phyloP scores from a whole-genome alignment of 148 eudicot genomes.

The Nepenthes gracilis region DNA sequence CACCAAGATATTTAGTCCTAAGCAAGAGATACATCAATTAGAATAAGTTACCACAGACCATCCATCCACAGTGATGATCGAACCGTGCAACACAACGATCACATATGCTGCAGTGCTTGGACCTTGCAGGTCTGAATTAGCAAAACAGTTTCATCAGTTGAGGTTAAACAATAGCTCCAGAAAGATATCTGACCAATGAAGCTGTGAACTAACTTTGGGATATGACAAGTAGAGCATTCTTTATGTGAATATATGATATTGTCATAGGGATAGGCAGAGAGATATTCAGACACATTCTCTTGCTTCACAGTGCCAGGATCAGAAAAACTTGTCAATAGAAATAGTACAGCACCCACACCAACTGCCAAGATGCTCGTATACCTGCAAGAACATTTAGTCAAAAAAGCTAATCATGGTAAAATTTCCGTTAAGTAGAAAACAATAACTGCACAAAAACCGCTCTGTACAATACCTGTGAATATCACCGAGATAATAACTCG shows the following conservation, averaged over 20 bases:
- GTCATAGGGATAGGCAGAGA: conserved; percentile 85
- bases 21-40: conserved; percentile 1
- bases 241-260: conserved; percentile 62
- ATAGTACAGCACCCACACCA: conserved; percentile 76
- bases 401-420: conserved; percentile 7
- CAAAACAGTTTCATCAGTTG: conserved; percentile 4
- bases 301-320: conserved; percentile 87
- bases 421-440: neutral
- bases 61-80: conserved; percentile 99
- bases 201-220: conserved; percentile 53
- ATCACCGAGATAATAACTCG: conserved; percentile 73
- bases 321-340: conserved; percentile 81
- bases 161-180: conserved; percentile 1
- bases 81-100: conserved; percentile 92
- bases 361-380: conserved; percentile 69
- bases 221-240: conserved; percentile 87
- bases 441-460: neutral
- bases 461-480: conserved; percentile 57
- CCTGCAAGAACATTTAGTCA: conserved; percentile 40
- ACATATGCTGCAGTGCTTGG: conserved; percentile 94
- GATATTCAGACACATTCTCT: conserved; percentile 68
- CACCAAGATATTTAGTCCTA: neutral
- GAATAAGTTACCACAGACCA: conserved; percentile 43
- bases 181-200: conserved; percentile 6
- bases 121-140: conserved; percentile 77